Percentiles rank a stretch among this genome's conserved stretches.
Conservation (phyloP, 108 stramenopile species). For the Nitzschia sp. region DNA sequence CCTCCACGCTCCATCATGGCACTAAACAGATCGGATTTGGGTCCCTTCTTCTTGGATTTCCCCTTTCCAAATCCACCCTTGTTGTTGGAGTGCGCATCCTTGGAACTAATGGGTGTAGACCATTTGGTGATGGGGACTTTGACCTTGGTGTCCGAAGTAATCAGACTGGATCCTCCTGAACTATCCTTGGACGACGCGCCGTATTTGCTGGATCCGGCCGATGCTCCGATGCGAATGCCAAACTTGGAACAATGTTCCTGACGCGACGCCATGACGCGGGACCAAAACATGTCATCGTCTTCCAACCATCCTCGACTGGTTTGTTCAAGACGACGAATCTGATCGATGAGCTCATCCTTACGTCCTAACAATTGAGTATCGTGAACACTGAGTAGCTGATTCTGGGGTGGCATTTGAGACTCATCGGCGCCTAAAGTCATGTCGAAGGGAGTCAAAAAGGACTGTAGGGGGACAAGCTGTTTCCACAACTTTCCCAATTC, state of each 20-base stretch:
- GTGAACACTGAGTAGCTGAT: conserved; percentile 60
- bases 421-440: too few relatives aligned
- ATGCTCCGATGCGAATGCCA: conserved; percentile 18
- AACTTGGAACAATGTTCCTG: conserved; percentile 23
- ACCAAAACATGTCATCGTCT: conserved; percentile 70
- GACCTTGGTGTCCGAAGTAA: conserved; percentile 33
- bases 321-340: conserved; percentile 64
- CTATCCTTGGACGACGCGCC: conserved; percentile 11
- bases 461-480: conserved; percentile 60
- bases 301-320: conserved; percentile 78
- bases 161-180: conserved; percentile 4
- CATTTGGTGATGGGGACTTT: conserved; percentile 23
- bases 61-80: conserved; percentile 22
- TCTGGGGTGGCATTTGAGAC: conserved; percentile 5
- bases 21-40: conserved; percentile 65
- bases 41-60: conserved; percentile 13
- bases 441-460: conserved; percentile 15
- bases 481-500: conserved; percentile 63
- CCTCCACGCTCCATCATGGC: conserved; percentile 85
- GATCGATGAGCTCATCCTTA: conserved; percentile 64
- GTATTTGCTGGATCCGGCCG: conserved; percentile 10
- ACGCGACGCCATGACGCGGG: conserved; percentile 56
- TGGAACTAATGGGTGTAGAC: conserved; percentile 21
- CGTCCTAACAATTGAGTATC: conserved; percentile 65
- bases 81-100: not conserved